Evolutionary conservation across 2,329 filamentous ascomycete genomes (phyloP), one percentile per base, ranked within the genome.

Genomic region (Pseudogymnoascus sp.): DNA sequence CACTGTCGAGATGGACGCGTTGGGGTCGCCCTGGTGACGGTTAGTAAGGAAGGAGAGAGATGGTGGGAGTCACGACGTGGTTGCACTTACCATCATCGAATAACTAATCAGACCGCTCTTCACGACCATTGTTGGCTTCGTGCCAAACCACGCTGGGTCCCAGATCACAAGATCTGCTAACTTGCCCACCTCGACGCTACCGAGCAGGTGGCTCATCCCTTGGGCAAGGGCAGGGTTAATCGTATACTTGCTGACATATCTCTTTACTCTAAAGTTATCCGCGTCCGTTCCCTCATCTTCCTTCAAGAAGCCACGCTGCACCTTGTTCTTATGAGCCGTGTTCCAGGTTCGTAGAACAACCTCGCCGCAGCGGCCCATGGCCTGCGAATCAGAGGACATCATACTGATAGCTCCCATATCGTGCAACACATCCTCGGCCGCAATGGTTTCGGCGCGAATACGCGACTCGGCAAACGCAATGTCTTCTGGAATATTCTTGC

Each of bases 361-460:
- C 77, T 97, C 93, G 65, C 93, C 93, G 72, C 91, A 96, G 58
- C 93, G 88, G 61, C 93, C 93, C 93, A 97, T 97, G 69, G 93
- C 93, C 76, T 97, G 93, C 0, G 89, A 93, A 76, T 97, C 93
- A 0, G 88, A 92, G 63, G 86, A 91, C 90, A 97, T 96, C 92
- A 97, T 97, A 74, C 87, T 92, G 74, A 97, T 97, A 65, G 93
- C 93, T 61, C 93, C 93, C 1, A 96, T 81, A 69, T 97, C 93
- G 73, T 97, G 93, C 16, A 97, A 84, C 1, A 97, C 92, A 73
- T 97, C 93, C 78, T 97, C 93, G 22, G 93, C 93, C 0, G 92
- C 93, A 71, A 97, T 97, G 36, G 93, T 97, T 77, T 97, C 92
- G 66, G 91, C 90, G 62, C 93, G 89, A 74, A 97, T 97, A 38